Evolutionary conservation across 1,139 yeast genomes (phyloP), one percentile per base, ranked within the genome.

Genomic region (Hemisphaericaspora xylanilytica): DNA sequence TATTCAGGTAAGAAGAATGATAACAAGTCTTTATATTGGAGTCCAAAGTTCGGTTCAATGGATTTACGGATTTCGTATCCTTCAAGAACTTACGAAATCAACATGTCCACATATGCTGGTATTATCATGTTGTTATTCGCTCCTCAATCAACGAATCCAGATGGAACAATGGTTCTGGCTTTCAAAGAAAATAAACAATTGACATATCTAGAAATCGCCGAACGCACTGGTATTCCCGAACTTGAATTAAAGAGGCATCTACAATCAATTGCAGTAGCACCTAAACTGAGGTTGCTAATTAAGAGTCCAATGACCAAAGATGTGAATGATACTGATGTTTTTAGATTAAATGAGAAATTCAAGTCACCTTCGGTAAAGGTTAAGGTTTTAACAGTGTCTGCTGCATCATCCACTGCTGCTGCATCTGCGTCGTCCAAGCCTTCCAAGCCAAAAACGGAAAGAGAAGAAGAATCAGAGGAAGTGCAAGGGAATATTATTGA

Each of bases 241-340:
- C 56, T 65, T 1, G 97, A 92, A 49, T 67, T 90, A 30, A 72
- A 73, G 28, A 75, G 96, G 42, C 94, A 88, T 46, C 62, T 92
- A 42, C 87, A 86, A 55, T 87, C 97, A 1, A 76, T 92, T 26
- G 82, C 95, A 0, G 86, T 88, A 33, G 94, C 95, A 0, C 90
- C 96, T 2, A 75, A 83, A 46, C 81, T 89, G 51, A 72, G 95
- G 46, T 67, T 90, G 11, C 65, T 90, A 46, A 67, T 70, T 17
- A 90, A 89, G 54, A 67, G 60, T 17, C 97, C 97, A 9, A 77
- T 81, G 82, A 70, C 86, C 0, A 83, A 81, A 48, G 89, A 82
- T 8, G 80, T 90, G 22, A 75, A 75, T 33, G 67, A 74, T 1
- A 65, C 63, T 4, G 97, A 90, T 61, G 60, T 60, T 13, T 90